A percentile compares a stretch with the other conserved stretches of the same genome.
Conservation (phyloP, 768 basidiomycete genomes). For the Tulasnella calospora region DNA sequence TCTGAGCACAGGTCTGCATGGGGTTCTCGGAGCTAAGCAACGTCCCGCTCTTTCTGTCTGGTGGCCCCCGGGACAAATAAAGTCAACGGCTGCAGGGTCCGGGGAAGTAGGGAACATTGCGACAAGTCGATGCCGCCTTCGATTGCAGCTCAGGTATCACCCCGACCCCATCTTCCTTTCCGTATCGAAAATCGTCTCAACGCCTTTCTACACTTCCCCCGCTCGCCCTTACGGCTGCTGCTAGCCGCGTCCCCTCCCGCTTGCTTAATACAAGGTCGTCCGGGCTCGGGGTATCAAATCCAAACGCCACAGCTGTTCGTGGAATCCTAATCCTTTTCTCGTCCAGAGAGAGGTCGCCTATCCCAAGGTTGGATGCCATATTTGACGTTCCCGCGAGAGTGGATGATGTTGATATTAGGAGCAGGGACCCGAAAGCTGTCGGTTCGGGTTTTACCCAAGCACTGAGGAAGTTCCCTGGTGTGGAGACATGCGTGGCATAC, state of each 20-base stretch:
- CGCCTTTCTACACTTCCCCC: neutral
- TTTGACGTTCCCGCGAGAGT: neutral
- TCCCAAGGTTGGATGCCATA: neutral
- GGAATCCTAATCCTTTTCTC: neutral
- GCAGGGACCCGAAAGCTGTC: slow-evolving; percentile 25
- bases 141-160: neutral
- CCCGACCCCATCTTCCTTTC: neutral
- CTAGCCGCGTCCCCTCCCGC: slow-evolving; percentile 57
- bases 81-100: too few species aligned
- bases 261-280: slow-evolving; percentile 84
- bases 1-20: neutral
- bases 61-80: too few species aligned
- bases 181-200: neutral
- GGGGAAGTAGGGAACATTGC: too few species aligned
- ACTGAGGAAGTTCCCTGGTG: neutral
- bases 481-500: neutral
- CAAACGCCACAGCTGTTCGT: slow-evolving; percentile 41
- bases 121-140: too few species aligned
- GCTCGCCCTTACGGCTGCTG: slow-evolving; percentile 9
- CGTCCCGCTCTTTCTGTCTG: neutral
- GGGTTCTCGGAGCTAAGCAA: neutral
- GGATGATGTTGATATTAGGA: neutral
- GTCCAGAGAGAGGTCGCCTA: neutral
- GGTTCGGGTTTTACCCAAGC: neutral
- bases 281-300: slow-evolving; percentile 82